Percentiles rank a stretch among this genome's conserved stretches.
Evolutionary conservation across 805 yeast genomes (phyloP).

Genomic region (Saccharomycopsis oosterbeekiorum): DNA sequence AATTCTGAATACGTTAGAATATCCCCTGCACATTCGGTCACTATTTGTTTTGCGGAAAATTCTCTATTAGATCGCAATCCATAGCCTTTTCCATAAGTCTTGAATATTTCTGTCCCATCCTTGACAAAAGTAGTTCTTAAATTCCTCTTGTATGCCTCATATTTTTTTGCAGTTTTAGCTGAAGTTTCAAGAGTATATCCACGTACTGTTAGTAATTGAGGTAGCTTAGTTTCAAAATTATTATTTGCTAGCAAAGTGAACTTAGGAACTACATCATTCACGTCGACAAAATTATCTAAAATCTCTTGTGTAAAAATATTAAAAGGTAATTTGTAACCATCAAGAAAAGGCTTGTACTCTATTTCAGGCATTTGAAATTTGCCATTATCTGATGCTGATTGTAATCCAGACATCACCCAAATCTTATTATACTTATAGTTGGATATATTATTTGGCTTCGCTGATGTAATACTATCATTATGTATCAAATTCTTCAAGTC

Average conservation of each 20-base stretch:
- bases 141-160: not conserved
- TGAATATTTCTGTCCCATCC: slow-evolving; percentile 26
- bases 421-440: not conserved
- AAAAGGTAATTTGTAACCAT: slow-evolving; percentile 5
- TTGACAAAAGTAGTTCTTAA: not conserved
- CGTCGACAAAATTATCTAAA: not conserved
- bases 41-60: slow-evolving; percentile 30
- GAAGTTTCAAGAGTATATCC: not conserved
- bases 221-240: not conserved
- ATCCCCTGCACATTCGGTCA: slow-evolving; percentile 42
- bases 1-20: slow-evolving; percentile 33
- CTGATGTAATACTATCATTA: not conserved
- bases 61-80: slow-evolving; percentile 33
- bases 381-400: not conserved
- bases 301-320: slow-evolving; percentile 2
- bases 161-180: not conserved
- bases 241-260: not conserved
- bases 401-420: slow-evolving; percentile 4
- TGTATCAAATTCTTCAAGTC: not conserved
- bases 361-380: not conserved
- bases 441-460: not conserved
- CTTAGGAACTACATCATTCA: not conserved
- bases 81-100: slow-evolving; percentile 32
- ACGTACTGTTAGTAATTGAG: not conserved
- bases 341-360: not conserved